These are phyloP conservation scores for Exophiala sp. DNA, from an alignment of 2,329 filamentous ascomycete genomes.

Conservation along the genomic window DNA sequence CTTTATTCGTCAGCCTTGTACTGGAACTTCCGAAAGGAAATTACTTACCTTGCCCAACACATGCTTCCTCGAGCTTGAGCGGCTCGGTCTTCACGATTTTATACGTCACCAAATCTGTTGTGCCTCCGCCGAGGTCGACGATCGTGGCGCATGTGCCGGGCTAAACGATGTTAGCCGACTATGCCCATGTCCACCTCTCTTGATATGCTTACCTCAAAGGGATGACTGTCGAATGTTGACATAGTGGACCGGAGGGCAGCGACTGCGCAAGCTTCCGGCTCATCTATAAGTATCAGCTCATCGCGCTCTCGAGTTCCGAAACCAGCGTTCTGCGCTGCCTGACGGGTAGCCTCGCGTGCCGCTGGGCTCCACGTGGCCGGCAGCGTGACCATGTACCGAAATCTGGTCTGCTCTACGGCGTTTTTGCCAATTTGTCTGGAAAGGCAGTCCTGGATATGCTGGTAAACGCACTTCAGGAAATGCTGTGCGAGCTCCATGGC, in stretches of 20 bases:
- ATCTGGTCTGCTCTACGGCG: constrained; percentile 3
- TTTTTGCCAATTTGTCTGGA: not conserved
- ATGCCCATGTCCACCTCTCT: too few relatives aligned
- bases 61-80: not conserved
- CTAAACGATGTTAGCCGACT: too few relatives aligned
- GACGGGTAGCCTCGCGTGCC: constrained; percentile 10
- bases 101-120: not conserved
- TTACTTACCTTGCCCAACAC: not conserved
- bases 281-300: constrained; percentile 17
- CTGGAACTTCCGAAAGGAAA: not conserved
- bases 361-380: constrained; percentile 22
- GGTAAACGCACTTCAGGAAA: constrained; percentile 28
- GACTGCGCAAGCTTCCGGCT: constrained; percentile 29
- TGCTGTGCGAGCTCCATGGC: constrained; percentile 28
- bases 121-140: not conserved
- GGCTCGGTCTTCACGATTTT: not conserved
- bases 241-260: constrained; percentile 11
- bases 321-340: constrained; percentile 18
- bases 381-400: constrained; percentile 21
- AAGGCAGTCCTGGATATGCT: constrained; percentile 10
- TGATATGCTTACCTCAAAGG: not conserved
- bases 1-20: constrained; percentile 10
- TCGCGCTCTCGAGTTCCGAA: constrained; percentile 15
- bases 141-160: not conserved
- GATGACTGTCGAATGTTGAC: not conserved